Percentiles rank a stretch among this genome's conserved stretches.
phyloP scores from a whole-genome alignment of 2,329 filamentous ascomycete species.

The Fusarium metavorans region DNA sequence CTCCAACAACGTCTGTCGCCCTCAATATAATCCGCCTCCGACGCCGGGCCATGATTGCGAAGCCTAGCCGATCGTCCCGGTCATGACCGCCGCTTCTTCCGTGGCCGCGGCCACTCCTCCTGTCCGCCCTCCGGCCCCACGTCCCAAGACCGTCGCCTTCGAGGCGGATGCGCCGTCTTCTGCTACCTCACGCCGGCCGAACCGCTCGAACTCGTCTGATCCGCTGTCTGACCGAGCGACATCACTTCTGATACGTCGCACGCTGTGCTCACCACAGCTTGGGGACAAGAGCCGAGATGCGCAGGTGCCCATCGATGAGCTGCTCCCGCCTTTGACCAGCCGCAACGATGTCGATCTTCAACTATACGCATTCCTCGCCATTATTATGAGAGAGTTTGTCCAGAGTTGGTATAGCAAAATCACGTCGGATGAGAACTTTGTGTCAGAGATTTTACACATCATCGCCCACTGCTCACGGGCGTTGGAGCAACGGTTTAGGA shows the following conservation, averaged over 20 bases:
- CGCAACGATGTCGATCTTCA: slow-evolving; percentile 94
- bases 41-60: slow-evolving; percentile 44
- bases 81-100: slow-evolving; percentile 45
- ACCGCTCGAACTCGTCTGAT: slow-evolving; percentile 56
- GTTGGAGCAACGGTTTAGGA: slow-evolving; percentile 85
- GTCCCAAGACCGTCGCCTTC: slow-evolving; percentile 38
- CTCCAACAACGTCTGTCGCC: not conserved
- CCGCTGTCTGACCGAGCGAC: slow-evolving; percentile 83
- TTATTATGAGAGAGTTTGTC: slow-evolving; percentile 90
- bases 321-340: slow-evolving; percentile 91
- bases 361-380: slow-evolving; percentile 90
- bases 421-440: slow-evolving; percentile 88
- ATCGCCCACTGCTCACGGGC: slow-evolving; percentile 92
- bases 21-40: not conserved
- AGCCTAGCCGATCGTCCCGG: slow-evolving; percentile 32
- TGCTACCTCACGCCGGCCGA: slow-evolving; percentile 47
- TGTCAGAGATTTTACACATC: slow-evolving; percentile 88
- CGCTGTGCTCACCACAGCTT: slow-evolving; percentile 80
- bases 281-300: slow-evolving; percentile 65
- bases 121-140: slow-evolving; percentile 38
- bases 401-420: slow-evolving; percentile 94
- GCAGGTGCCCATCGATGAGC: slow-evolving; percentile 75
- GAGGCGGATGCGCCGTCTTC: slow-evolving; percentile 41
- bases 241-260: slow-evolving; percentile 81
- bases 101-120: slow-evolving; percentile 36